Conservation (phyloP, 1,139 yeast genomes). For the Taphrina flavorubra region DNA sequence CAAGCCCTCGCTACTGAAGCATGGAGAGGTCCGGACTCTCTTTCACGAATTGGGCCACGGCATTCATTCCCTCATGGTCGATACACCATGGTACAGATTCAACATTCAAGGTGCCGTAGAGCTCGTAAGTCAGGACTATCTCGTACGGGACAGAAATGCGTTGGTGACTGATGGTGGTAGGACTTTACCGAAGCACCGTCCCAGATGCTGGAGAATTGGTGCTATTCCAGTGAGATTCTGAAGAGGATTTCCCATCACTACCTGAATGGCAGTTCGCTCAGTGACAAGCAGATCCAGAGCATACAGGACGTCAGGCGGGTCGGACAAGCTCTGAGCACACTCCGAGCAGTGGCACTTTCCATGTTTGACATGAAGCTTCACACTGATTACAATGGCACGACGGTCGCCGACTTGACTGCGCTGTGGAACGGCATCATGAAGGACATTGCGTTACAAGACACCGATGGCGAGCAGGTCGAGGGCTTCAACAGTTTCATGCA, state of each 20-base stretch:
- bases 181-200: constrained; percentile 92
- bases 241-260: constrained; percentile 69
- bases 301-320: constrained; percentile 73
- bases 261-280: constrained; percentile 62
- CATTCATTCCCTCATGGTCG: constrained; percentile 74
- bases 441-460: constrained; percentile 31
- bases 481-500: constrained; percentile 84
- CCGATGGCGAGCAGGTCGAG: constrained; percentile 61
- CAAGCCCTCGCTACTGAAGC: constrained; percentile 78
- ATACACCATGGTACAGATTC: constrained; percentile 67
- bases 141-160: neutral
- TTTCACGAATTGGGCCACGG: constrained; percentile 94
- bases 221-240: constrained; percentile 73
- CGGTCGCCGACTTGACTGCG: constrained; percentile 52
- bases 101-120: constrained; percentile 50
- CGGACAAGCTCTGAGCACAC: constrained; percentile 69
- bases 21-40: constrained; percentile 77
- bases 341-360: constrained; percentile 79
- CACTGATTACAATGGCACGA: constrained; percentile 56
- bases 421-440: constrained; percentile 57
- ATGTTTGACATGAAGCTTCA: constrained; percentile 76
- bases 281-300: constrained; percentile 64
- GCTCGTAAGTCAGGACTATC: neutral
- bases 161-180: constrained; percentile 60
- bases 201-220: constrained; percentile 87